Percentiles rank a stretch among this genome's conserved stretches.
These are phyloP conservation scores for Phellinidium pouzarii DNA, from an alignment of 1,284 basidiomycete species.

Conservation along the genomic window DNA sequence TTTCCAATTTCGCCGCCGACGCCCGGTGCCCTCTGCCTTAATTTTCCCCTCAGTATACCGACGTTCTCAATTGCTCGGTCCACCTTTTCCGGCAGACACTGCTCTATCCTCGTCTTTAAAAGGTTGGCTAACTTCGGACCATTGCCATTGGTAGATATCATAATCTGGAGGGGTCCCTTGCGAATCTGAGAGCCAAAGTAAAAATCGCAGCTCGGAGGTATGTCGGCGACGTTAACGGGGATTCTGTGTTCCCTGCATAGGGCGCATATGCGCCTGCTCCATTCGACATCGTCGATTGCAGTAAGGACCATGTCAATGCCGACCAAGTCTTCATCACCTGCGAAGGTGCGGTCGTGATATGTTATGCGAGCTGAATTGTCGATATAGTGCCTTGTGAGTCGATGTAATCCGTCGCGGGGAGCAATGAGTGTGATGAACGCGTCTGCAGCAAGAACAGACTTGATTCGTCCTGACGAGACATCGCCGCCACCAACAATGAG, in stretches of 20 bases:
- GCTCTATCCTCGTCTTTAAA: conserved; percentile 68
- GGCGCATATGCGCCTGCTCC: conserved; percentile 66
- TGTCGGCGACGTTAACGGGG: conserved; percentile 94
- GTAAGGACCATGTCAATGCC: conserved; percentile 89
- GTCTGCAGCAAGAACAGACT: conserved; percentile 60
- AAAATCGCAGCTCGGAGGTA: conserved; percentile 93
- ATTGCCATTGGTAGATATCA: conserved; percentile 94
- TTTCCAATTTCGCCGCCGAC: conserved; percentile 69
- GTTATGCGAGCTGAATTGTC: conserved; percentile 52
- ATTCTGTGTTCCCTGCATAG: conserved; percentile 67
- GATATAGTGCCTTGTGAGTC: conserved; percentile 49
- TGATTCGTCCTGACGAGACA: conserved; percentile 74
- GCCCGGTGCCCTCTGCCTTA: conserved; percentile 71
- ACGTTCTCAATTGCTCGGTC: conserved; percentile 81
- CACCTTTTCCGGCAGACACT: conserved; percentile 61
- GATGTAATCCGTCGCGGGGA: conserved; percentile 56
- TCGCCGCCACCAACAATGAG: conserved; percentile 88
- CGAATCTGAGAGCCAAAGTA: conserved; percentile 96
- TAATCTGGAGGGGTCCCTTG: conserved; percentile 86
- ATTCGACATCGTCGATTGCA: conserved; percentile 81
- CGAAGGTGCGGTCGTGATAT: conserved; percentile 65
- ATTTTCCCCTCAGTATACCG: conserved; percentile 59
- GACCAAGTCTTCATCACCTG: conserved; percentile 48
- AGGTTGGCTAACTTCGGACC: conserved; percentile 89
- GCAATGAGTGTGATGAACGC: conserved; percentile 57